Conservation (phyloP, 768 basidiomycete genomes). For the Tricholoma hemisulphureum region DNA sequence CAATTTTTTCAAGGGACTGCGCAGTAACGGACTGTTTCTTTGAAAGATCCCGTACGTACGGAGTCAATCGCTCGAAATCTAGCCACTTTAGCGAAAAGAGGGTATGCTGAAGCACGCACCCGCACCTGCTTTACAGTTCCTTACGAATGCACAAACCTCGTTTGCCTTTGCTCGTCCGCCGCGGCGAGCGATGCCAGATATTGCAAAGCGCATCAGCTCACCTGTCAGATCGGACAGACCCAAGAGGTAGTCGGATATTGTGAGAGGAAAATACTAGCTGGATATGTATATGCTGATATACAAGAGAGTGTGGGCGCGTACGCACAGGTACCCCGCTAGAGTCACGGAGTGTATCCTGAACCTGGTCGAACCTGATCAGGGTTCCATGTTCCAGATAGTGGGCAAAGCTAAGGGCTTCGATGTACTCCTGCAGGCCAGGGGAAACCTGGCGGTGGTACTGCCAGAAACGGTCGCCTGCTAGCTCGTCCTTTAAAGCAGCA, state of each 20-base stretch:
- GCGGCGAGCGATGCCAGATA: slow-evolving; percentile 70
- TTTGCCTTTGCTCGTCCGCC: slow-evolving; percentile 63
- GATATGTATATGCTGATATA: neutral
- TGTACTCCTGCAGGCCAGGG: slow-evolving; percentile 90
- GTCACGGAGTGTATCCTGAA: slow-evolving; percentile 64
- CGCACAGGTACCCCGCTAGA: slow-evolving; percentile 63
- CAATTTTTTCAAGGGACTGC: slow-evolving; percentile 92
- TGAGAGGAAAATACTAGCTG: slow-evolving; percentile 69
- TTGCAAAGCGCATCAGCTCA: slow-evolving; percentile 94
- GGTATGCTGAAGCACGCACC: neutral
- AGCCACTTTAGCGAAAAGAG: neutral
- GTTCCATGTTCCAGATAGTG: slow-evolving; percentile 74
- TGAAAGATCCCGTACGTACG: slow-evolving; percentile 65
- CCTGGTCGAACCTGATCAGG: slow-evolving; percentile 66
- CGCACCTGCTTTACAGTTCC: slow-evolving; percentile 70
- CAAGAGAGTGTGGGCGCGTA: slow-evolving; percentile 13
- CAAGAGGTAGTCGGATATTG: slow-evolving; percentile 83
- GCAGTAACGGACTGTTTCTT: slow-evolving; percentile 88
- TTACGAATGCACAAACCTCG: slow-evolving; percentile 68
- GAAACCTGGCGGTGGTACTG: slow-evolving; percentile 71
- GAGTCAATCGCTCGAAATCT: slow-evolving; percentile 81
- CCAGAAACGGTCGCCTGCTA: slow-evolving; percentile 74
- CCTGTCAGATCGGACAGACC: slow-evolving; percentile 94
- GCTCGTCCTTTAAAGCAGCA: slow-evolving; percentile 55
- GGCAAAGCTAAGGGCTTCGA: slow-evolving; percentile 88